These are phyloP conservation scores for Trichocomaceae sp. DNA, from an alignment of 2,329 filamentous ascomycete genomes.

Conservation along the genomic window DNA sequence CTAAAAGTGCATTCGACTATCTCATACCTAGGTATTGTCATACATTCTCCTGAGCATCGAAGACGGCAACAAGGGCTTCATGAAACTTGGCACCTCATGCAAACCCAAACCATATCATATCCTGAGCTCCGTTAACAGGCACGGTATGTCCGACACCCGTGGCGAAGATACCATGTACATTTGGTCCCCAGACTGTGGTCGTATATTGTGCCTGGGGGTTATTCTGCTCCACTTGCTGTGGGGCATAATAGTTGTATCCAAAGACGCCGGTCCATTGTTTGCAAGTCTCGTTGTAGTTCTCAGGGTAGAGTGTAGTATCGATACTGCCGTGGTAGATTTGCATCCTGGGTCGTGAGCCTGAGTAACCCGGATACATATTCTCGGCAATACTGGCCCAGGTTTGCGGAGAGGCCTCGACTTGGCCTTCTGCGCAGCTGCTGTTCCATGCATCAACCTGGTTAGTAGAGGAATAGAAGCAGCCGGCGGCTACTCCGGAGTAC, in stretches of 20 bases:
- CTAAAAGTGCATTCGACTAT: too few relatives aligned
- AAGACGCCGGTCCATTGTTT: constrained; percentile 52
- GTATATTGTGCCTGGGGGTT: constrained; percentile 17
- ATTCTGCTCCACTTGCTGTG: constrained; percentile 13
- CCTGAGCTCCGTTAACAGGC: constrained; percentile 18
- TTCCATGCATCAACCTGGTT: constrained; percentile 12
- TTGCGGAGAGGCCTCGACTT: constrained; percentile 17
- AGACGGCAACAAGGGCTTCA: too few relatives aligned
- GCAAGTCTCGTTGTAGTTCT: constrained; percentile 53
- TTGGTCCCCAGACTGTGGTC: constrained; percentile 19
- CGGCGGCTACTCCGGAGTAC: constrained; percentile 1
- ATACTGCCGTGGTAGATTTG: constrained; percentile 53
- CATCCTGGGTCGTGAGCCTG: constrained; percentile 48
- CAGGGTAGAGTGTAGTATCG: constrained; percentile 46
- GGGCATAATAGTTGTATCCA: constrained; percentile 26
- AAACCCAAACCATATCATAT: constrained; percentile 24
- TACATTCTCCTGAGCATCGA: too few relatives aligned
- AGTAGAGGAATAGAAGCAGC: constrained; percentile 11
- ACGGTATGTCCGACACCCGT: constrained; percentile 19
- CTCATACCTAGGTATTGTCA: too few relatives aligned
- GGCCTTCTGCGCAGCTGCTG: constrained; percentile 16
- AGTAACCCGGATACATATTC: constrained; percentile 28
- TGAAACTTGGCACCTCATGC: constrained; percentile 1
- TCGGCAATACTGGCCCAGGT: constrained; percentile 19
- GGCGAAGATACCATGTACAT: constrained; percentile 21